Base-by-base conservation (phyloP, 2,329 filamentous ascomycete genomes). In the Phialocephala subalpina region DNA sequence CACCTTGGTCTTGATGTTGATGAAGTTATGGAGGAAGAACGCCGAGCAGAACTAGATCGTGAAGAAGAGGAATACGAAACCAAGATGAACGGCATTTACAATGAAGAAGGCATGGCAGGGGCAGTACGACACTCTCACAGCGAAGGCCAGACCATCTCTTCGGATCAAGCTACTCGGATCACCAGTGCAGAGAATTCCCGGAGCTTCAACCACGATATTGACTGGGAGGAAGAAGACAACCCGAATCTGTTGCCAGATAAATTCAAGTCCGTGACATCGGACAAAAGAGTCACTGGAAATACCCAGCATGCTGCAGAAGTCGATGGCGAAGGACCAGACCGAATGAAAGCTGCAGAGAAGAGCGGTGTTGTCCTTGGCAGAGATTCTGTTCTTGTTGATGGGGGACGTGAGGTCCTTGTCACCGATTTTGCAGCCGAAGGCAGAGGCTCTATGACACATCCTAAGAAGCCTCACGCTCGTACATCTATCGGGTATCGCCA, bases 1-100 rank as follows among this genome's bases (percentile, higher is more conserved):
- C 96, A 99, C 81, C 83, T 99, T 35, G 96, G 96, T n/a, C 83
- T 98, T 45, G 94, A 98, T 75, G 93, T 97, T 3, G 96, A 99
- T 77, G 92, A 93, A 74, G 90, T 97, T 66, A 88, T 92, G 75
- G 93, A 96, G 75, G 88, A 95, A 67, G 90, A 94, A 71, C 85
- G 90, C 59, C 85, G 87, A 71, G 87, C 87, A 33, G 90, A 94
- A 73, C 78, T 88, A 58, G 89, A 91, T 71, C 81, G 84, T 16
- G 83, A 81, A 67, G 73, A 76, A 53, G 78, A 84, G 59, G 78
- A 81, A 33, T 89, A 86, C 70, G 83, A 87, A 73, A 78, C 81
- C 3, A 85, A 89, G 59, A 90, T 90, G 87, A 81, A 87, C 36
- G 82, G 84, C 5, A 87, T 91, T 56, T 90, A 92, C 69, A 78